These are phyloP conservation scores for Mariannaea sp. DNA, from an alignment of 2,329 filamentous ascomycete genomes.

Conservation along the genomic window DNA sequence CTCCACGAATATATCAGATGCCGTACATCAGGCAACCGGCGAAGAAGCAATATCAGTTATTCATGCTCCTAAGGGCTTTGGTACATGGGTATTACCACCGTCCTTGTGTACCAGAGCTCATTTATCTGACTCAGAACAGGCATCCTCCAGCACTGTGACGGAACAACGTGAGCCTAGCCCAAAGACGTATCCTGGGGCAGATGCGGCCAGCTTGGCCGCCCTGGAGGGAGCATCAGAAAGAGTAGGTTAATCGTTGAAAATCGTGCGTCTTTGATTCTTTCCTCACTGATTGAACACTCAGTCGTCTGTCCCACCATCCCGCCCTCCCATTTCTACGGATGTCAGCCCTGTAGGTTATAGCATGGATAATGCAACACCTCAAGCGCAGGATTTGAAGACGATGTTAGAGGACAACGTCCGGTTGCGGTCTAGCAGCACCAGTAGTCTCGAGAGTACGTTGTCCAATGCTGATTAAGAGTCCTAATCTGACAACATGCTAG, in stretches of 20 bases:
- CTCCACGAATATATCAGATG: conserved; percentile 61
- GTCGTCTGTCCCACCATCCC: conserved; percentile 50
- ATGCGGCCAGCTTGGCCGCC: conserved; percentile 42
- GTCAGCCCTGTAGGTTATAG: conserved; percentile 70
- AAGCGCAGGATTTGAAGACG: conserved; percentile 81
- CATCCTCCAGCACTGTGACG: conserved; percentile 47
- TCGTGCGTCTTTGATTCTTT: not conserved
- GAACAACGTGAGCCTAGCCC: conserved; percentile 44
- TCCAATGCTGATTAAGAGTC: not conserved
- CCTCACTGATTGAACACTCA: conserved; percentile 15
- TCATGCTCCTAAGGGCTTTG: conserved; percentile 84
- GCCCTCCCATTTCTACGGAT: conserved; percentile 76
- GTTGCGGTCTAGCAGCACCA: conserved; percentile 69
- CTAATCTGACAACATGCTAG: conserved; percentile 42
- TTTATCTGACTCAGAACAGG: conserved; percentile 39
- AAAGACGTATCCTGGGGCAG: conserved; percentile 45
- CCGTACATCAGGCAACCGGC: conserved; percentile 62
- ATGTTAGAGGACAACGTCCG: conserved; percentile 62
- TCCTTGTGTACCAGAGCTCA: not conserved
- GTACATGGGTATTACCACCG: conserved; percentile 68
- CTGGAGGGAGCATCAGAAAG: conserved; percentile 30
- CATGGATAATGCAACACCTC: conserved; percentile 74
- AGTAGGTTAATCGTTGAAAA: conserved; percentile 23
- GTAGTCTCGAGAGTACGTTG: conserved; percentile 74
- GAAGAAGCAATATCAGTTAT: conserved; percentile 90